Percentiles rank a stretch among this genome's conserved stretches.
Evolutionary conservation across 495 filamentous ascomycete genomes (phyloP).

Genomic region (Hyaloscypha finlandica): DNA sequence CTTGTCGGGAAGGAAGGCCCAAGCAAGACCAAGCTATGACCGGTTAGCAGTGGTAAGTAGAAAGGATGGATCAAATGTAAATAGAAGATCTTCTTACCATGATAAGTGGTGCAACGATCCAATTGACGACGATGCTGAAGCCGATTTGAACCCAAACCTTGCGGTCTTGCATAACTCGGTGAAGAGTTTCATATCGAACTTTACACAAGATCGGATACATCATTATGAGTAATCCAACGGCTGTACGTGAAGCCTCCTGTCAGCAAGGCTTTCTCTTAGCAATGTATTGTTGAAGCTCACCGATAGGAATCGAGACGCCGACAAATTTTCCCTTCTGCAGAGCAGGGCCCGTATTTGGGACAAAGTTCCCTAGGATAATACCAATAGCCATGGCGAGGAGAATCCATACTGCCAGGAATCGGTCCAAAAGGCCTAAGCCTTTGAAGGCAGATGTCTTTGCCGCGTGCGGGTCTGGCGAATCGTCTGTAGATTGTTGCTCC

Average conservation of each 20-base stretch:
- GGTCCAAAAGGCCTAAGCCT: slow-evolving; percentile 66
- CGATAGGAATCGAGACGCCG: slow-evolving; percentile 76
- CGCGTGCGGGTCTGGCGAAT: background rate
- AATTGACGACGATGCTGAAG: slow-evolving; percentile 84
- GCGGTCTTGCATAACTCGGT: slow-evolving; percentile 61
- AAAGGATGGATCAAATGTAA: background rate
- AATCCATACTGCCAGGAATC: slow-evolving; percentile 83
- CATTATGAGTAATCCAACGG: slow-evolving; percentile 68
- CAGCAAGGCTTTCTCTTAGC: background rate
- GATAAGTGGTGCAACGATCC: slow-evolving; percentile 85
- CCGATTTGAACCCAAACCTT: slow-evolving; percentile 75
- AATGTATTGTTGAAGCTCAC: slow-evolving; percentile 41
- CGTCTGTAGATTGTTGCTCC: background rate
- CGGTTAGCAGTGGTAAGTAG: background rate
- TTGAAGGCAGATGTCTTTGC: slow-evolving; percentile 44
- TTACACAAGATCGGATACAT: slow-evolving; percentile 86
- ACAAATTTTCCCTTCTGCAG: slow-evolving; percentile 73
- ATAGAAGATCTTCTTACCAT: slow-evolving; percentile 58
- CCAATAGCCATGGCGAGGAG: slow-evolving; percentile 81
- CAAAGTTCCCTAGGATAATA: slow-evolving; percentile 79
- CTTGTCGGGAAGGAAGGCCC: slow-evolving; percentile 81
- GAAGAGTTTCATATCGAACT: slow-evolving; percentile 79
- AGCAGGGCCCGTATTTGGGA: slow-evolving; percentile 57
- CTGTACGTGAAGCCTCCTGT: slow-evolving; percentile 33
- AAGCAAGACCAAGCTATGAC: slow-evolving; percentile 64